phyloP scores from a whole-genome alignment of 2,329 filamentous ascomycete genomes.

The Chaetomium sp. region DNA sequence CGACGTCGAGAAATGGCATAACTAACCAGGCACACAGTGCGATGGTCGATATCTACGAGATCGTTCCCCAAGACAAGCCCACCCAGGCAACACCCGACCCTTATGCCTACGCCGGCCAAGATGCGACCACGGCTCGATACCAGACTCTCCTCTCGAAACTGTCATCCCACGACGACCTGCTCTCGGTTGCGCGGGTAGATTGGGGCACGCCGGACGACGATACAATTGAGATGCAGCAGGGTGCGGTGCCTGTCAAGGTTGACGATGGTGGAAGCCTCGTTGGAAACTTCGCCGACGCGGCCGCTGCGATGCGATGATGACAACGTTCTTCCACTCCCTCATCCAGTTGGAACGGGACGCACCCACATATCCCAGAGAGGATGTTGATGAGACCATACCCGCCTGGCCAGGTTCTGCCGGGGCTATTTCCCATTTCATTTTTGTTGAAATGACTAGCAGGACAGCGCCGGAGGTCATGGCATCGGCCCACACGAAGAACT shows the following conservation, averaged over 20 bases:
- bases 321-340: no score
- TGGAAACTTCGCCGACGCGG: constrained; percentile 55
- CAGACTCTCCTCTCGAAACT: constrained; percentile 57
- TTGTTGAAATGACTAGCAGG: no score
- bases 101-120: constrained; percentile 46
- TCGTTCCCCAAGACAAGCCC: constrained; percentile 45
- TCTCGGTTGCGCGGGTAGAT: constrained; percentile 45
- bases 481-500: no score
- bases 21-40: constrained; percentile 42
- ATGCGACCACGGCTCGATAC: constrained; percentile 51
- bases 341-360: no score
- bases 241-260: constrained; percentile 32
- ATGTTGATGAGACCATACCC: no score
- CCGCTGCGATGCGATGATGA: constrained; percentile 41
- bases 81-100: constrained; percentile 28
- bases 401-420: no score
- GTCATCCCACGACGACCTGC: constrained; percentile 39
- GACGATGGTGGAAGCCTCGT: constrained; percentile 43
- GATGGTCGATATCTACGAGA: constrained; percentile 62
- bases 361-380: no score
- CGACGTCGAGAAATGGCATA: constrained; percentile 7
- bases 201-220: constrained; percentile 48
- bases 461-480: no score
- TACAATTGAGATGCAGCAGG: constrained; percentile 38
- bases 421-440: no score